These are phyloP conservation scores for Trichoderma virens DNA, from an alignment of 495 filamentous ascomycete genomes.

Conservation along the genomic window DNA sequence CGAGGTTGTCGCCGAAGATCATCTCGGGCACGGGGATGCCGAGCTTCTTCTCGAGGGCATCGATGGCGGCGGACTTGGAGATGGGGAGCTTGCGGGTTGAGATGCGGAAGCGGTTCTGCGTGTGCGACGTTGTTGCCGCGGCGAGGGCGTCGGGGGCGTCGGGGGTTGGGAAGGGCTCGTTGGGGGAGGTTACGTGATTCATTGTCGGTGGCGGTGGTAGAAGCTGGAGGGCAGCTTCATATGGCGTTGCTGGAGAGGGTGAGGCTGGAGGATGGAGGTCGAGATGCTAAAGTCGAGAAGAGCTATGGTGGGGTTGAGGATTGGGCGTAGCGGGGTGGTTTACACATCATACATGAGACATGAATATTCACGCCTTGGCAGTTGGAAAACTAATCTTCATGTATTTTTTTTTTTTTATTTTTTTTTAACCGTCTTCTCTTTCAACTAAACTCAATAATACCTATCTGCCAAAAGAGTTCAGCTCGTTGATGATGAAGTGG, in stretches of 20 bases:
- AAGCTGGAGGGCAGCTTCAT: neutral
- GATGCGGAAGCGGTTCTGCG: constrained; percentile 59
- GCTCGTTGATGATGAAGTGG: too few relatives aligned
- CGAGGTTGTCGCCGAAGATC: constrained; percentile 95
- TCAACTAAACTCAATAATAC: too few relatives aligned
- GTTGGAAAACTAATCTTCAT: too few relatives aligned
- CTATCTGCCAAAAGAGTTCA: too few relatives aligned
- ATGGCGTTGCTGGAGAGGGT: neutral
- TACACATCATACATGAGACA: too few relatives aligned
- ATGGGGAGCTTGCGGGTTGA: constrained; percentile 82
- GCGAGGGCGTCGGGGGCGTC: constrained; percentile 23
- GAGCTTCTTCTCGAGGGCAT: constrained; percentile 68
- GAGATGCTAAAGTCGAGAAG: neutral
- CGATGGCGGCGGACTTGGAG: constrained; percentile 82
- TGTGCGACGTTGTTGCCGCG: constrained; percentile 35
- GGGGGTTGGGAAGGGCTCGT: constrained; percentile 32
- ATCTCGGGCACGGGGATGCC: constrained; percentile 90
- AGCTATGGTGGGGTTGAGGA: too few relatives aligned
- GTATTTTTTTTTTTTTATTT: too few relatives aligned
- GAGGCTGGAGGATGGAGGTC: neutral
- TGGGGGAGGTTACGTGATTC: constrained; percentile 28
- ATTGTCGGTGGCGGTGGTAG: neutral
- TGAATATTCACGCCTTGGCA: too few relatives aligned
- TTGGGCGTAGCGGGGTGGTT: too few relatives aligned
- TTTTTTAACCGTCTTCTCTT: too few relatives aligned